Base-by-base conservation (phyloP, 805 yeast genomes). In the Metschnikowia shivogae region DNA sequence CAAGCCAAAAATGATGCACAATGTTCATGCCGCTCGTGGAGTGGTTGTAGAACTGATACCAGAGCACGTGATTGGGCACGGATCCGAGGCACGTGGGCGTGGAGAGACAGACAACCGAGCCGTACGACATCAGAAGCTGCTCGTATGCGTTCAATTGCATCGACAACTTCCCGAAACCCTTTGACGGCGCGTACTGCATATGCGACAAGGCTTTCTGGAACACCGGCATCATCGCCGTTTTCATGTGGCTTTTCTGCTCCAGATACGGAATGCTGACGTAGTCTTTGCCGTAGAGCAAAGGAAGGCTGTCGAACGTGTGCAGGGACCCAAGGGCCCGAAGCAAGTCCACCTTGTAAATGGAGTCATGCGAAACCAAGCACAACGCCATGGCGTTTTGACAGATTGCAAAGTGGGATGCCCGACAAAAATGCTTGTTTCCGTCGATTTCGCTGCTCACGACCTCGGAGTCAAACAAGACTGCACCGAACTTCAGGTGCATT, bases 21-120 rank as follows among this genome's bases (percentile, higher is more conserved):
- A 72, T 60, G 39, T 68, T 68, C 40, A 68, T 55, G 3, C 62
- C 47, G 29, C 65, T 72, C 42, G 61, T 47, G 26, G 56, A 59
- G 45, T 61, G 63, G 48, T 67, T 64, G 34, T 58, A 59, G 46
- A 68, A 69, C 43, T 63, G 64, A 47, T 59, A 70, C 76, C 76
- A 72, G 9, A 69, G 46, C 5, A 66, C 56, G 43, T 70, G 74
- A 45, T 65, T 65, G 6, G 53, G 43, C 29, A 59, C 52, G 26
- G 33, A 32, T 3, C 55, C 57, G 12, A 30, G 26, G 8, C 35
- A 24, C 1, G 38, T 27, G 2, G 57, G 57, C 3, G 58, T 56
- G 13, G 56, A 53, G 3, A 56, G 31, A 10, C 56, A 46, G 3
- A 55, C 14, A 19, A 41, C 32, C n/a, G 40, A 31, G 1, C 57